These are phyloP conservation scores for Diaporthe humulicola DNA, from an alignment of 2,329 filamentous ascomycete genomes.

Conservation along the genomic window DNA sequence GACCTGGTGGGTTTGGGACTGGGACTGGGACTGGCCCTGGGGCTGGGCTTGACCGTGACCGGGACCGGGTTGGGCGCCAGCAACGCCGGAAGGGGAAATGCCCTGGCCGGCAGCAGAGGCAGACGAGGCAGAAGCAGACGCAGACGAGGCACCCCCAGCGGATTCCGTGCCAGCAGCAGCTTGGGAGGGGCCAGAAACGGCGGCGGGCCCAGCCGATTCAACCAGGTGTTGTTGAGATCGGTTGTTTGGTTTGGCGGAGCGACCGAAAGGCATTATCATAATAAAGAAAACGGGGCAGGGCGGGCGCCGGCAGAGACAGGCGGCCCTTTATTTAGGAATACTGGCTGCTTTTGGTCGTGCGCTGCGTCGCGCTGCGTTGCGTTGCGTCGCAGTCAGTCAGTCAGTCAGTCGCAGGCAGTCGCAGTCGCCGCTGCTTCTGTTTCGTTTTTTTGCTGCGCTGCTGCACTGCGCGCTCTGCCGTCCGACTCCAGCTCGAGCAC, in stretches of 20 bases:
- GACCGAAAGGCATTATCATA: constrained; percentile 66
- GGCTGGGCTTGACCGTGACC: constrained; percentile 44
- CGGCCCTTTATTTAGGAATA: constrained; percentile 25
- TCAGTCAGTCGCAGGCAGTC: background rate
- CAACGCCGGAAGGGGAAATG: constrained; percentile 39
- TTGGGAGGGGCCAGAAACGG: constrained; percentile 19
- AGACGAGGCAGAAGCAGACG: background rate
- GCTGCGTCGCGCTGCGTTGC: background rate
- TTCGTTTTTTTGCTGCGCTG: background rate
- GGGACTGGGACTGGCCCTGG: constrained; percentile 44
- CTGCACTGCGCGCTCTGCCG: constrained; percentile 7
- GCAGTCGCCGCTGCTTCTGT: background rate
- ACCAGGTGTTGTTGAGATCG: constrained; percentile 69
- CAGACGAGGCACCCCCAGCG: constrained; percentile 31
- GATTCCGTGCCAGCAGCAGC: constrained; percentile 9
- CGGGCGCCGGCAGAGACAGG: constrained; percentile 31
- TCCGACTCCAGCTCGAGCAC: constrained; percentile 10
- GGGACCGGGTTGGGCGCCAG: constrained; percentile 44
- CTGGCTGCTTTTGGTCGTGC: constrained; percentile 25
- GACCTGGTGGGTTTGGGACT: constrained; percentile 45
- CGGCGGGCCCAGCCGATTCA: constrained; percentile 48
- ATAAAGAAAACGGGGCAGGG: constrained; percentile 31
- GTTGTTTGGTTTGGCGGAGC: constrained; percentile 68
- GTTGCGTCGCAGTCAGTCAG: background rate
- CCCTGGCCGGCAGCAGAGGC: constrained; percentile 29